Evolutionary conservation across 108 stramenopile genomes (phyloP), one percentile per base, ranked within the genome.

Genomic region (Chaetoceros tenuissimus): DNA sequence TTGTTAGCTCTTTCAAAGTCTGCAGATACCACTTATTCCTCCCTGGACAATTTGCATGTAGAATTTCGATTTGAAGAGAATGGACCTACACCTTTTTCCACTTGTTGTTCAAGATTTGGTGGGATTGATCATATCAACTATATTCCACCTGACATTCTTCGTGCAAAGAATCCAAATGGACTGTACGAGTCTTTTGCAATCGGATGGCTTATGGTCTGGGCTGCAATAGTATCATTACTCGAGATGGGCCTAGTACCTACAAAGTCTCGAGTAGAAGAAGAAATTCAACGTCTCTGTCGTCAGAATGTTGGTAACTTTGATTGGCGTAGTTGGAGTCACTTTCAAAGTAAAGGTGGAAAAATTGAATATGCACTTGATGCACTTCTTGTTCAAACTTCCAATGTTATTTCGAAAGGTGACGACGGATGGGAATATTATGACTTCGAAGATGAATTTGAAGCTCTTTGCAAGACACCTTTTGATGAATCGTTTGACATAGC

Each of bases 311-410:
- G n/a, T n/a, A n/a, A n/a, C n/a, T n/a, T n/a, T n/a, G 46, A 47
- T 22, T 21, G 21, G 1, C 1, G 46, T 22, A 47, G 22, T 21
- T 47, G 46, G 46, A 22, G 22, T 47, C 46, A 47, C 3, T 47
- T 47, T 47, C 21, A 21, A 1, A 22, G 22, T 19, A 47, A 47
- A 22, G 46, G 46, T 21, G 46, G 46, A 2, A 47, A 47, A 47
- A 47, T 47, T 47, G 46, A 47, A 47, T 47, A 47, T 47, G 46
- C 46, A 47, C 3, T 47, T 1, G 46, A 47, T 22, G 46, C 46
- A 3, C 46, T 47, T 22, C 2, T 47, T 3, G 22, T 19, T 47
- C 21, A 21, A 2, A 47, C 46, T 47, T 22, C 21, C 19, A 47
- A 47, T 3, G 46, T 47, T 1, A 19, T 47, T 47, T 19, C 22